These are phyloP conservation scores for Nitzschia palea DNA, from an alignment of 108 stramenopile species.

Conservation along the genomic window DNA sequence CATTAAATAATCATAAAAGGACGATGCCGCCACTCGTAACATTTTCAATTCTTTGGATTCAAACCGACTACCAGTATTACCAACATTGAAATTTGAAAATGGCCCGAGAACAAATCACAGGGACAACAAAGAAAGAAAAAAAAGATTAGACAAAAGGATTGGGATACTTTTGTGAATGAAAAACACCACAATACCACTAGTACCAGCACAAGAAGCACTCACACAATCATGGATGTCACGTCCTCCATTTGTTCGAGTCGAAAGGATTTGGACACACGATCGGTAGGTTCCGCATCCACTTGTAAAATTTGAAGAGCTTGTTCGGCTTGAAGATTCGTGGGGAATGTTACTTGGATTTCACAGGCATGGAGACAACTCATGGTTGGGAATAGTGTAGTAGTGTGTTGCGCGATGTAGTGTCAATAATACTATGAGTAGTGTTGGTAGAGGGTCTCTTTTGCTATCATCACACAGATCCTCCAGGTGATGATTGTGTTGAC, in stretches of 20 bases:
- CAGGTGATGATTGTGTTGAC: no score
- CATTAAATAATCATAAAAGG: constrained; percentile 78
- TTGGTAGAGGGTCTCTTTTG: no score
- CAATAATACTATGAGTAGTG: no score
- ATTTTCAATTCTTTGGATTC: constrained; percentile 81
- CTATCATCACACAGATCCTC: no score
- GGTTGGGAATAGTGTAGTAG: no score
- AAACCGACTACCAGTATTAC: constrained; percentile 50
- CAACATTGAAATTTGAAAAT: no score
- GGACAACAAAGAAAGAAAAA: no score
- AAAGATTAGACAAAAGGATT: not conserved
- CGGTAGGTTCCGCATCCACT: constrained; percentile 69
- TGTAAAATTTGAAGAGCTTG: constrained; percentile 54
- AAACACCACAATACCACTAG: not conserved
- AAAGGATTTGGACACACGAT: constrained; percentile 65
- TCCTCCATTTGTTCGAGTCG: constrained; percentile 24
- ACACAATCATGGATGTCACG: constrained; percentile 16
- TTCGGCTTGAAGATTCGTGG: constrained; percentile 51
- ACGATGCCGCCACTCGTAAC: constrained; percentile 78
- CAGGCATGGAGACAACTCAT: no score
- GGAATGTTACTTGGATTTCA: constrained; percentile 59
- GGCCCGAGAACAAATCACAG: no score
- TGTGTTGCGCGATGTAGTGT: no score
- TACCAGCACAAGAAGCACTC: not conserved
- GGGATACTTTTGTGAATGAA: not conserved